A percentile compares a stretch with the other conserved stretches of the same genome.
These are phyloP conservation scores for Penicillium bovifimosum DNA, from an alignment of 495 filamentous ascomycete genomes.

Conservation along the genomic window DNA sequence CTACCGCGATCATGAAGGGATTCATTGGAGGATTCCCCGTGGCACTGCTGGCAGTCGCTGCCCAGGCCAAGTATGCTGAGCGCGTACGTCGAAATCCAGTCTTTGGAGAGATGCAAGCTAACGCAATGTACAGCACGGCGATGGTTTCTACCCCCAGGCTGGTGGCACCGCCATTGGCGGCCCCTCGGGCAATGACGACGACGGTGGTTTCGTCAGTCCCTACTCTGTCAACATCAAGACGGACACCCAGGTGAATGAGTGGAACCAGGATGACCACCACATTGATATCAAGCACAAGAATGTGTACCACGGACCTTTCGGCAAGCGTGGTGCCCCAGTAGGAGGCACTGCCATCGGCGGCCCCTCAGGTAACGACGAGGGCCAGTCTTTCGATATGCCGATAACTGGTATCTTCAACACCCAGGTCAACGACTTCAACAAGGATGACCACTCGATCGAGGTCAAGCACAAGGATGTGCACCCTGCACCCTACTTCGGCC, in stretches of 20 bases:
- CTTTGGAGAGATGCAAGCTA: neutral
- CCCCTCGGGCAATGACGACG: conserved; percentile 20
- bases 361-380: conserved; percentile 27
- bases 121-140: conserved; percentile 4
- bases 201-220: conserved; percentile 13
- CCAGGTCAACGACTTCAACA: conserved; percentile 14
- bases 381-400: conserved; percentile 22
- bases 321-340: conserved; percentile 9
- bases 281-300: conserved; percentile 20
- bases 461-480: conserved; percentile 21
- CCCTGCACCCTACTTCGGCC: neutral
- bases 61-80: conserved; percentile 28
- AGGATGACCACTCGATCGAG: conserved; percentile 29
- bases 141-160: conserved; percentile 3
- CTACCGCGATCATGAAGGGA: conserved; percentile 33
- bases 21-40: conserved; percentile 36
- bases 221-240: conserved; percentile 14
- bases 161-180: conserved; percentile 21
- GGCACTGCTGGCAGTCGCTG: conserved; percentile 35
- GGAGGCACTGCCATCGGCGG: conserved; percentile 23
- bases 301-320: conserved; percentile 17
- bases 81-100: conserved; percentile 1
- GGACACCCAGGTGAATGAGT: conserved; percentile 22
- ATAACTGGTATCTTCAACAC: conserved; percentile 19
- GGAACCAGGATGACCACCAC: conserved; percentile 29